phyloP scores from a whole-genome alignment of 1,139 yeast species.

The Suhomyces chickasaworum region DNA sequence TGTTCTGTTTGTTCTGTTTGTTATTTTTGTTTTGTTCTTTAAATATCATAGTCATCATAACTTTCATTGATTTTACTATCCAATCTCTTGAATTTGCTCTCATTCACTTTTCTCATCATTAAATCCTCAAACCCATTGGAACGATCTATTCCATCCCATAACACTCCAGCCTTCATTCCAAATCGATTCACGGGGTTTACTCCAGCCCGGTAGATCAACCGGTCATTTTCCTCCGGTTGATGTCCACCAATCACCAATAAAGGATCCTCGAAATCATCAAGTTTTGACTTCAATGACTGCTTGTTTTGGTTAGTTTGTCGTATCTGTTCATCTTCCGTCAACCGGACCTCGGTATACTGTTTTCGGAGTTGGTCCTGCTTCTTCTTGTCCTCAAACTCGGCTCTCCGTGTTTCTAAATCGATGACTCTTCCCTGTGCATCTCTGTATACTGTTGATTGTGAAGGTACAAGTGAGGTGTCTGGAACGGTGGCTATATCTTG shows the following conservation, averaged over 20 bases:
- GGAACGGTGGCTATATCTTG: too few species aligned
- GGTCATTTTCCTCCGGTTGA: neutral
- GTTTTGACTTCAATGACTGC: constrained; percentile 25
- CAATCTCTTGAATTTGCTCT: constrained; percentile 36
- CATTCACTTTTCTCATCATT: constrained; percentile 59
- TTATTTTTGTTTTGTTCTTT: too few species aligned
- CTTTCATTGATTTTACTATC: constrained; percentile 24
- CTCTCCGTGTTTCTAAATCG: constrained; percentile 37
- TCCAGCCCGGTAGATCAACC: constrained; percentile 43
- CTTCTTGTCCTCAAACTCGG: constrained; percentile 28
- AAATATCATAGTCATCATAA: constrained; percentile 30
- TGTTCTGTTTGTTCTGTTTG: too few species aligned
- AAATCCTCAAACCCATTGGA: constrained; percentile 84
- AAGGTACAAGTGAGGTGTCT: too few species aligned
- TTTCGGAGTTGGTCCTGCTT: constrained; percentile 29
- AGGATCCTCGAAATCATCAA: constrained; percentile 67
- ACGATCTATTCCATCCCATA: constrained; percentile 95
- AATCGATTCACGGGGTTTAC: constrained; percentile 70
- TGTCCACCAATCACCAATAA: constrained; percentile 47
- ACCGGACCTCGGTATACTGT: constrained; percentile 43
- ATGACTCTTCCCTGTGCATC: constrained; percentile 58
- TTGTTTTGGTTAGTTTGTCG: constrained; percentile 24
- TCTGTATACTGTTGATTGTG: constrained; percentile 55
- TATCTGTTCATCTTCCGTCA: constrained; percentile 34
- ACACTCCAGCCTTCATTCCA: constrained; percentile 71